Evolutionary conservation across 495 filamentous ascomycete genomes (phyloP).

Genomic region (Penicilliopsis zonata): DNA sequence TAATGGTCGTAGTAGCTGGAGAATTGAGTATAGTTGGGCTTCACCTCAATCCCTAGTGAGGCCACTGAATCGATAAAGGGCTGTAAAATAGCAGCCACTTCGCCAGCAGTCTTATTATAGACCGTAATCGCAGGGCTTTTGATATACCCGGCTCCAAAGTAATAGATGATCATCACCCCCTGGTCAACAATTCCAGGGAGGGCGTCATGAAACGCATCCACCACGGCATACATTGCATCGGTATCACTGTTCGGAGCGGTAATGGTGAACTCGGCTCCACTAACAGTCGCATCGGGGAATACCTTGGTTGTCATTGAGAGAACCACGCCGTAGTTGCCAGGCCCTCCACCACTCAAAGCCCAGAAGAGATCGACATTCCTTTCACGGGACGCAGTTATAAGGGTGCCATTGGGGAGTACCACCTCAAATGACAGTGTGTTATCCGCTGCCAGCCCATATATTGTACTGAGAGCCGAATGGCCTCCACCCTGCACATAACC

Average conservation of each 20-base stretch:
- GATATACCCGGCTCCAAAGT: constrained; percentile 35
- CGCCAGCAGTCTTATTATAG: constrained; percentile 17
- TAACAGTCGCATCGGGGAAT: constrained; percentile 23
- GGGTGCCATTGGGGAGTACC: constrained; percentile 36
- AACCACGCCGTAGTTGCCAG: constrained; percentile 50
- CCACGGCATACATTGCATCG: constrained; percentile 31
- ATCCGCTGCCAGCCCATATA: constrained; percentile 51
- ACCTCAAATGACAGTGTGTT: constrained; percentile 51
- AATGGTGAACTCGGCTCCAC: constrained; percentile 20
- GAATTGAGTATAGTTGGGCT: constrained; percentile 23
- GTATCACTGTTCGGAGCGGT: constrained; percentile 11
- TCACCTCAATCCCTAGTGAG: too few relatives aligned
- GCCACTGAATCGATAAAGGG: constrained; percentile 18
- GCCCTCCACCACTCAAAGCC: constrained; percentile 55
- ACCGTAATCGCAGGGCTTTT: constrained; percentile 28
- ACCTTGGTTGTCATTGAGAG: constrained; percentile 38
- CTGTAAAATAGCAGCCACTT: constrained; percentile 13
- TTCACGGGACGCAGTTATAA: constrained; percentile 38
- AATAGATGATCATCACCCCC: constrained; percentile 38
- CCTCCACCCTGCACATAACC: constrained; percentile 53
- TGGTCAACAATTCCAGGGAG: constrained; percentile 36
- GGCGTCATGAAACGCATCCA: constrained; percentile 23
- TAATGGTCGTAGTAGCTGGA: constrained; percentile 35
- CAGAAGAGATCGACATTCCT: constrained; percentile 52
- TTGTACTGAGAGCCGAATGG: constrained; percentile 37